Evolutionary conservation across 768 basidiomycete genomes (phyloP), one percentile per base, ranked within the genome.

Genomic region (Amanita molliuscula): DNA sequence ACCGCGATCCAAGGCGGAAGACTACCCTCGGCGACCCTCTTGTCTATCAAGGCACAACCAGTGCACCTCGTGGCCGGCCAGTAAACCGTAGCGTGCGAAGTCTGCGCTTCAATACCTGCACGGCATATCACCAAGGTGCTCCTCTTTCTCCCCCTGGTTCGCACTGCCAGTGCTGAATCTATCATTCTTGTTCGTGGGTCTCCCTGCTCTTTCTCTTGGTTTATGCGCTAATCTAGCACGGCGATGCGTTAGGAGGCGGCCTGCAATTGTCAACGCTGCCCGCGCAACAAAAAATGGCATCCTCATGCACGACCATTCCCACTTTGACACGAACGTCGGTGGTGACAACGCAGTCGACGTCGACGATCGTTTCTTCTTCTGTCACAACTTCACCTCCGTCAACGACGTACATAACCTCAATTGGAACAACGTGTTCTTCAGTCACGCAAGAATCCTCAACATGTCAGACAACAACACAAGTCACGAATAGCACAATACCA

Each of bases 251-350:
- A 44, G 42, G 42, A n/a, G 42, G 5, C 42, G 18, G n/a, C 26
- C 28, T 16, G 9, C 2, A 26, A 2, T 43, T 25, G 26, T 7
- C 26, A 4, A 13, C 25, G 6, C 25, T 18, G 10, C 18, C n/a
- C 10, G 36, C 28, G 21, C 16, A 31, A 13, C 6, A 28, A 13
- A 43, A 44, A 36, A 50, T 59, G 55, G 53, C 56, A 18, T 50
- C 53, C 8, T 51, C 53, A 47, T 56, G 59, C 52, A 42, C 47
- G 21, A 45, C 56, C 20, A 48, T 55, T 42, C 54, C 59, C 10
- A 60, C 61, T 13, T 51, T 55, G 21, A 64, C 62, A 15, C 50
- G 38, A 25, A 60, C 61, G 7, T 44, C 42, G 20, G 54, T 59
- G 9, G 18, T 47, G 47, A 60, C 58, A 20, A 59, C 61, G 35